phyloP scores from a whole-genome alignment of 192 early-diverging fungal species.

The Physocladia obscura region DNA sequence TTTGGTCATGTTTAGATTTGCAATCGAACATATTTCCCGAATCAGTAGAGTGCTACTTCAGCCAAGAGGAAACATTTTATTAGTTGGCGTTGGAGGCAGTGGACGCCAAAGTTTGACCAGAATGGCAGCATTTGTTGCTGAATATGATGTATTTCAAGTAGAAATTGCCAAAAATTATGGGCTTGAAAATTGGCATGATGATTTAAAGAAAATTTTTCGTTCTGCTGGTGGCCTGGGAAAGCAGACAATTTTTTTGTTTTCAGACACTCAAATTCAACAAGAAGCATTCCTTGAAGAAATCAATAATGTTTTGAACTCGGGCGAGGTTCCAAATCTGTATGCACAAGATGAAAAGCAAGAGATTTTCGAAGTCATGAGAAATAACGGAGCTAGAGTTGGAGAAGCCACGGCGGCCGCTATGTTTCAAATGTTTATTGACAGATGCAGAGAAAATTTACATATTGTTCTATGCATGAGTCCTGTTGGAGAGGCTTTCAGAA shows the following conservation, averaged over 20 bases:
- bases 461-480: conserved; percentile 59
- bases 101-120: conserved; percentile 59
- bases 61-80: conserved; percentile 58
- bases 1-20: conserved; percentile 61
- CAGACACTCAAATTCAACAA: conserved; percentile 63
- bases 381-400: conserved; percentile 31
- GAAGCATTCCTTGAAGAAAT: conserved; percentile 64
- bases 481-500: conserved; percentile 61
- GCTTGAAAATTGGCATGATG: conserved; percentile 58
- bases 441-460: conserved; percentile 61
- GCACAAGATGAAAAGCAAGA: conserved; percentile 60
- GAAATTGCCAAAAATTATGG: conserved; percentile 63
- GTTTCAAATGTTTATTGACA: conserved; percentile 51
- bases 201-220: conserved; percentile 58
- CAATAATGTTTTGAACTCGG: conserved; percentile 62
- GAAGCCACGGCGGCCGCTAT: conserved; percentile 50
- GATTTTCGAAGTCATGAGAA: conserved; percentile 56
- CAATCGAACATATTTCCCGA: conserved; percentile 58
- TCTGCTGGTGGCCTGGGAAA: conserved; percentile 52
- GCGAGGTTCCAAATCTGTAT: conserved; percentile 62
- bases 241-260: conserved; percentile 59
- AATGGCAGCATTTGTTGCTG: conserved; percentile 59
- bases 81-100: conserved; percentile 63
- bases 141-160: conserved; percentile 60
- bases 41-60: conserved; percentile 58